Evolutionary conservation across 306 rosid species (phyloP).

Genomic region (Senna siamea): DNA sequence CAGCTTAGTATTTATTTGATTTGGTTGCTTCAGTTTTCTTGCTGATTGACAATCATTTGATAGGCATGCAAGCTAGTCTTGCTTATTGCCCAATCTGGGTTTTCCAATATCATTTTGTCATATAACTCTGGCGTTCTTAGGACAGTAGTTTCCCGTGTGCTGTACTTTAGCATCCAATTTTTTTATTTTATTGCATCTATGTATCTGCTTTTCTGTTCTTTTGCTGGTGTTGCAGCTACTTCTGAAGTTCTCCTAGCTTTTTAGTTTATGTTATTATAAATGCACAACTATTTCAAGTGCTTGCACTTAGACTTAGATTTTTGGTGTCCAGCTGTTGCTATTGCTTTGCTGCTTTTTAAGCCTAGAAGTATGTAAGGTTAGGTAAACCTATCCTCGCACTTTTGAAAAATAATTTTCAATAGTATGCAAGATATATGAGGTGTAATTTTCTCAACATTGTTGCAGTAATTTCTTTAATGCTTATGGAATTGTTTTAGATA

Average conservation of each 20-base stretch:
- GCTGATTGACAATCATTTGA: neutral
- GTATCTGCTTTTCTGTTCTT: constrained; percentile 2
- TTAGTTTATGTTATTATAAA: neutral
- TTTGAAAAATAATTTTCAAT: neutral
- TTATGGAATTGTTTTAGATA: neutral
- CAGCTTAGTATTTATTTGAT: neutral
- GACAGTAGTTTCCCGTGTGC: neutral
- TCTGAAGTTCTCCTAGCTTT: neutral
- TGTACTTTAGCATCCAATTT: neutral
- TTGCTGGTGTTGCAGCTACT: constrained; percentile 21
- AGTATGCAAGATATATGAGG: neutral
- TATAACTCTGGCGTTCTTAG: too few species aligned
- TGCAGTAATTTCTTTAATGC: neutral
- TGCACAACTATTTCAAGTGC: neutral
- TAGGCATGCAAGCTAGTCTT: neutral
- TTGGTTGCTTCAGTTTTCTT: neutral
- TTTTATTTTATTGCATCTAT: neutral
- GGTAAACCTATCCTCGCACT: neutral
- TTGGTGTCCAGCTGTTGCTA: constrained; percentile 21
- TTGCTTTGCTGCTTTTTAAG: constrained; percentile 2
- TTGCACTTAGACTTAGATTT: constrained; percentile 6
- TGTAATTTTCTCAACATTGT: neutral
- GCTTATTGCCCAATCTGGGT: too few species aligned
- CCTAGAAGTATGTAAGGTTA: constrained; percentile 10
- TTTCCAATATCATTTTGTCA: too few species aligned